These are phyloP conservation scores for Oryza meyeriana DNA, from an alignment of 176 grass and related monocot genomes.

Conservation along the genomic window DNA sequence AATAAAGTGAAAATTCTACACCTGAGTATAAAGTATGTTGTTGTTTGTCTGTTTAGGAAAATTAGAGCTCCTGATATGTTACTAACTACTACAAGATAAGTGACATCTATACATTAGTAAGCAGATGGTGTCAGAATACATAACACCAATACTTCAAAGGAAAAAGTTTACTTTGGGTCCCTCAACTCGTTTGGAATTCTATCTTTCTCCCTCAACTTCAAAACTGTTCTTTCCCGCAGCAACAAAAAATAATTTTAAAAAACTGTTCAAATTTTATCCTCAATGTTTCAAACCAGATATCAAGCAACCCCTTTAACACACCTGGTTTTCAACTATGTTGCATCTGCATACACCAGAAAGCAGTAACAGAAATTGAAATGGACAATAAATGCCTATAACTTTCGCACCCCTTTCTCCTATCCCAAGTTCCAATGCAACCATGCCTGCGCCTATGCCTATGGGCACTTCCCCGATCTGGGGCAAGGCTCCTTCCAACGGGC, in stretches of 20 bases:
- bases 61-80: background rate
- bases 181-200: background rate
- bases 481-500: background rate
- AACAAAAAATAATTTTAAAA: too few relatives aligned
- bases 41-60: background rate
- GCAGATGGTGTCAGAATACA: background rate
- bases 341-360: background rate
- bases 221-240: background rate
- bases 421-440: background rate
- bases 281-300: background rate
- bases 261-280: background rate
- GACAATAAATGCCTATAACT: too few relatives aligned
- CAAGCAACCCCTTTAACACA: background rate
- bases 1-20: background rate
- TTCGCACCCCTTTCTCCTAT: too few relatives aligned
- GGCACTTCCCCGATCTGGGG: background rate
- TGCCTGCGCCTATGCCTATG: background rate
- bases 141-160: background rate
- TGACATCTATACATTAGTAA: background rate
- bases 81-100: background rate
- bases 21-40: background rate
- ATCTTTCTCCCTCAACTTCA: background rate
- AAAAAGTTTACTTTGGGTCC: background rate
- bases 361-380: background rate
- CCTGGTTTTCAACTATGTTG: background rate